Conservation (phyloP, 352 stramenopile genomes). For the Phytophthora sojae region DNA sequence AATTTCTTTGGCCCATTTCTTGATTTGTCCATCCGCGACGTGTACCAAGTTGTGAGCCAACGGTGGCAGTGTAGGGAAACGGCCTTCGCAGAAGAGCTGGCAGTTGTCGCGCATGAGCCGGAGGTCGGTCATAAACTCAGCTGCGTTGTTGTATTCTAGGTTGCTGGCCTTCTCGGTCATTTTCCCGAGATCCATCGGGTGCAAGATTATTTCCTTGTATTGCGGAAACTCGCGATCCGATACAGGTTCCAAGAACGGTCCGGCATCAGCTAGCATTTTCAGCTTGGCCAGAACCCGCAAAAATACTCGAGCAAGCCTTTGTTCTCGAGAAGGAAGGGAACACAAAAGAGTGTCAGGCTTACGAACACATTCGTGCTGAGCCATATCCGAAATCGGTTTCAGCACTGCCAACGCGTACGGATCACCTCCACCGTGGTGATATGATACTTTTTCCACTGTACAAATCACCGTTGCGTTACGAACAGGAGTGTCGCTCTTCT, state of each 20-base stretch:
- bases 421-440: slow-evolving; percentile 83
- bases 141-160: slow-evolving; percentile 61
- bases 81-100: slow-evolving; percentile 79
- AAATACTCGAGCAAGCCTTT: slow-evolving; percentile 68
- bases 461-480: slow-evolving; percentile 65
- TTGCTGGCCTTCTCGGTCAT: slow-evolving; percentile 63
- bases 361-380: slow-evolving; percentile 39
- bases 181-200: slow-evolving; percentile 77
- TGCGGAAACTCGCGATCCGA: slow-evolving; percentile 83
- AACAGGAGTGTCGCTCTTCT: slow-evolving; percentile 71
- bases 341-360: slow-evolving; percentile 56
- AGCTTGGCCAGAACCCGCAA: slow-evolving; percentile 71
- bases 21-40: slow-evolving; percentile 69
- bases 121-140: slow-evolving; percentile 71
- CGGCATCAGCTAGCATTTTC: slow-evolving; percentile 63
- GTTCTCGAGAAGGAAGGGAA: slow-evolving; percentile 63
- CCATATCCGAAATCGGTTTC: slow-evolving; percentile 44
- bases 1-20: slow-evolving; percentile 77
- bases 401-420: slow-evolving; percentile 77
- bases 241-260: slow-evolving; percentile 82
- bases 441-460: slow-evolving; percentile 69
- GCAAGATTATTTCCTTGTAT: slow-evolving; percentile 84
- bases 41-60: slow-evolving; percentile 76
- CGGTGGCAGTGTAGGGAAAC: slow-evolving; percentile 78
- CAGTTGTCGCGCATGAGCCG: slow-evolving; percentile 83